phyloP scores from a whole-genome alignment of 202 grass and related monocot species.

The Cymbopogon flexuosus region DNA sequence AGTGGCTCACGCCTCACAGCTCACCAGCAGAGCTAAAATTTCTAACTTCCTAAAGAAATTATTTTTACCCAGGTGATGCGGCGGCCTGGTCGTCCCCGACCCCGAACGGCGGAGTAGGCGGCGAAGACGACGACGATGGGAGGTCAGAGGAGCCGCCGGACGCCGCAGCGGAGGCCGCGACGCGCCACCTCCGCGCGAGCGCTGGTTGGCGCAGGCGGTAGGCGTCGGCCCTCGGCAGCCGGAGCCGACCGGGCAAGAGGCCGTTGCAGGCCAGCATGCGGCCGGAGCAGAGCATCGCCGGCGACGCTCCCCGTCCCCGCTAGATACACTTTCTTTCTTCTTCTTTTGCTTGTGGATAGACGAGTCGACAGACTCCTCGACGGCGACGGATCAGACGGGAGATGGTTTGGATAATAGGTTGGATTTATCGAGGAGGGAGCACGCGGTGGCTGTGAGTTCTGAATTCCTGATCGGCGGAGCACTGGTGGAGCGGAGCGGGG shows the following conservation, averaged over 20 bases:
- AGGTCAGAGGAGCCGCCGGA: conserved; percentile 52
- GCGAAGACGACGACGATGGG: conserved; percentile 42
- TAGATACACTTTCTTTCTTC: not conserved
- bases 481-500: conserved; percentile 8
- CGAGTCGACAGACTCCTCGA: not conserved
- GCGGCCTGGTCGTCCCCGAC: conserved; percentile 29
- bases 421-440: conserved; percentile 19
- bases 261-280: conserved; percentile 67
- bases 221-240: conserved; percentile 28
- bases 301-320: not conserved
- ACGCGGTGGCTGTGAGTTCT: conserved; percentile 15
- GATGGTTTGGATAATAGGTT: not conserved
- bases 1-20: too few species aligned
- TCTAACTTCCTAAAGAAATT: not conserved
- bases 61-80: conserved; percentile 36
- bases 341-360: not conserved
- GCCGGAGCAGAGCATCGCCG: conserved; percentile 75
- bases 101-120: conserved; percentile 32
- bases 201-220: conserved; percentile 33
- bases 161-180: conserved; percentile 41
- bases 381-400: conserved; percentile 13
- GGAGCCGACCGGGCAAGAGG: conserved; percentile 28
- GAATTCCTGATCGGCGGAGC: conserved; percentile 41
- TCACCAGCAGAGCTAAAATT: conserved; percentile 5
- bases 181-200: conserved; percentile 44